Evolutionary conservation across 768 basidiomycete species (phyloP).

Genomic region (Astraeus odoratus): DNA sequence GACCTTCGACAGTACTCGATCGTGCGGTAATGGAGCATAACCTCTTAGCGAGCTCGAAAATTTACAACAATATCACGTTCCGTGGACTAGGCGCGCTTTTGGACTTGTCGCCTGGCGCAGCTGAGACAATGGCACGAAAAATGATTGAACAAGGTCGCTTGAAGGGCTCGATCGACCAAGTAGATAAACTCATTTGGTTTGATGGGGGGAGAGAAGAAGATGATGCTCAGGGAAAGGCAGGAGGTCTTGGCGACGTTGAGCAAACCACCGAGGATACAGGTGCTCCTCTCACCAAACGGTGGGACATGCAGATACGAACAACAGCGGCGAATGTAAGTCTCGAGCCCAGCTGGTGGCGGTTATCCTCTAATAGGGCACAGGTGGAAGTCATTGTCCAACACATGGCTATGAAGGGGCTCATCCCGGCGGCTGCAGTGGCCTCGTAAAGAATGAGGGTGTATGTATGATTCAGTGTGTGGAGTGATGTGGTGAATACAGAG

Average conservation of each 20-base stretch:
- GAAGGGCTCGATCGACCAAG: conserved; percentile 92
- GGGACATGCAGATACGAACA: conserved; percentile 90
- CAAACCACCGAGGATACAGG: conserved; percentile 85
- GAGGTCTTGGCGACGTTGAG: conserved; percentile 82
- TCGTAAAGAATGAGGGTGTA: conserved; percentile 12
- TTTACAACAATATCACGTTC: conserved; percentile 98
- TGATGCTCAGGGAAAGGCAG: conserved; percentile 89
- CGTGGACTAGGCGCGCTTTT: conserved; percentile 85
- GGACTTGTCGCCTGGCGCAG: conserved; percentile 84
- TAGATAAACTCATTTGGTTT: conserved; percentile 91
- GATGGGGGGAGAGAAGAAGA: conserved; percentile 84
- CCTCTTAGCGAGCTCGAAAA: conserved; percentile 90
- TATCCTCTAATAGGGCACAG: conserved; percentile 30
- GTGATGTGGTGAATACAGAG: conserved; percentile 7
- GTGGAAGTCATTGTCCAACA: conserved; percentile 86
- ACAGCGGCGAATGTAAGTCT: conserved; percentile 76
- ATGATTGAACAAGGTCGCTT: conserved; percentile 98
- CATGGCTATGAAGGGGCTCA: conserved; percentile 64
- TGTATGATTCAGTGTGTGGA: conserved; percentile 5
- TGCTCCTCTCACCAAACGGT: conserved; percentile 85
- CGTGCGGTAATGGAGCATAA: conserved; percentile 99
- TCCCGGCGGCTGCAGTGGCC: conserved; percentile 29
- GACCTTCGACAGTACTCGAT: conserved; percentile 93
- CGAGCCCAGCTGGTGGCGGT: neutral
- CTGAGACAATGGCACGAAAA: conserved; percentile 94